A percentile compares a stretch with the other conserved stretches of the same genome.
These are phyloP conservation scores for Pleurotus ostreatus DNA, from an alignment of 768 basidiomycete species.

Conservation along the genomic window DNA sequence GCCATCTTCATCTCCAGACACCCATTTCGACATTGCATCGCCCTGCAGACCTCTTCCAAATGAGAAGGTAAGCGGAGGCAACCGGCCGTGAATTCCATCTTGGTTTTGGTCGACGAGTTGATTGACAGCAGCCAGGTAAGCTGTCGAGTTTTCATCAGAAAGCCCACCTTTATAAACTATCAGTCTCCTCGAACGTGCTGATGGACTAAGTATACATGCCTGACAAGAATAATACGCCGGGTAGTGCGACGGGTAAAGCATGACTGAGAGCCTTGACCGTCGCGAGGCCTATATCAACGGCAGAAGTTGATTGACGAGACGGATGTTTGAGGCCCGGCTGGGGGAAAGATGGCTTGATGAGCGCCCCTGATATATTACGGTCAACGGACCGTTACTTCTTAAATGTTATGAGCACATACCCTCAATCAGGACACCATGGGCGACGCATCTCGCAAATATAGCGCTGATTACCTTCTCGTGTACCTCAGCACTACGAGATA, in stretches of 20 bases:
- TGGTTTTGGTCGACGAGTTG: conserved; percentile 28
- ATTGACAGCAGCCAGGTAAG: conserved; percentile 39
- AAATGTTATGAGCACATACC: conserved; percentile 24
- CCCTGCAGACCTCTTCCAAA: conserved; percentile 49
- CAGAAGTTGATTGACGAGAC: conserved; percentile 28
- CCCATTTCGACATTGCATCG: conserved; percentile 43
- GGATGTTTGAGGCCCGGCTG: conserved; percentile 43
- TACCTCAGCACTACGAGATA: conserved; percentile 40
- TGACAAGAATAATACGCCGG: conserved; percentile 48
- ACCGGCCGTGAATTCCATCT: conserved; percentile 30
- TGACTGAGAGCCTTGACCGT: conserved; percentile 42
- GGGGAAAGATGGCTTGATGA: conserved; percentile 51
- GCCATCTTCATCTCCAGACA: conserved; percentile 36
- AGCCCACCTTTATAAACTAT: conserved; percentile 33
- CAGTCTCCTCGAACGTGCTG: neutral
- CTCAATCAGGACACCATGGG: conserved; percentile 45
- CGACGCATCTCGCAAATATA: conserved; percentile 41
- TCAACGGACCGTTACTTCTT: neutral
- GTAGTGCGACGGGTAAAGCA: conserved; percentile 39
- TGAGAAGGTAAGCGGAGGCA: conserved; percentile 45
- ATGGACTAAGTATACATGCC: conserved; percentile 23
- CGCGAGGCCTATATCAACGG: conserved; percentile 40
- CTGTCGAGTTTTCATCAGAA: conserved; percentile 32
- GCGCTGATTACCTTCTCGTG: conserved; percentile 40
- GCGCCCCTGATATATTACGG: conserved; percentile 28